Conservation (phyloP, 768 basidiomycete genomes). For the Vararia minispora region DNA sequence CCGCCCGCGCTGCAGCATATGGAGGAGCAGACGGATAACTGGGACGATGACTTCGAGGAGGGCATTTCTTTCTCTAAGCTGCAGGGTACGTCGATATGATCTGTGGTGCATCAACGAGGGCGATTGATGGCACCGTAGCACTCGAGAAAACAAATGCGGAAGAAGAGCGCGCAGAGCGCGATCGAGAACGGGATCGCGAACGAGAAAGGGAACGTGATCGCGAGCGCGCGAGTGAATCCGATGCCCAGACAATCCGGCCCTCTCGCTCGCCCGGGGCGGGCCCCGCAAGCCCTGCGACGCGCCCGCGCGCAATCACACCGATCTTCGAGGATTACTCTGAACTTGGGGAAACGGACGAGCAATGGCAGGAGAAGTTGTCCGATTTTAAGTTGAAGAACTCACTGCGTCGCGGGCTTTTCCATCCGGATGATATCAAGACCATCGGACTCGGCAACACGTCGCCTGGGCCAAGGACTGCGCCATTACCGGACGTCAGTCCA, state of each 20-base stretch:
- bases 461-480: slow-evolving; percentile 58
- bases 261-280: slow-evolving; percentile 44
- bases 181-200: slow-evolving; percentile 30
- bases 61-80: slow-evolving; percentile 83
- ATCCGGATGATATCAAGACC: slow-evolving; percentile 83
- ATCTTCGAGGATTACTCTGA: slow-evolving; percentile 92
- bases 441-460: slow-evolving; percentile 40
- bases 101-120: no score
- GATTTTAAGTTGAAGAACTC: slow-evolving; percentile 81
- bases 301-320: slow-evolving; percentile 46
- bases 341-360: slow-evolving; percentile 63
- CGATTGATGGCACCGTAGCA: slow-evolving; percentile 24
- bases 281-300: slow-evolving; percentile 36
- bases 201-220: slow-evolving; percentile 13
- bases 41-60: slow-evolving; percentile 98
- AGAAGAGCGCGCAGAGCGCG: slow-evolving; percentile 42
- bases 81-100: slow-evolving; percentile 36
- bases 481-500: slow-evolving; percentile 37
- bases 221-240: no score
- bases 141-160: slow-evolving; percentile 49
- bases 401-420: slow-evolving; percentile 65
- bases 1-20: slow-evolving; percentile 59
- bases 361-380: slow-evolving; percentile 67
- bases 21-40: slow-evolving; percentile 88
- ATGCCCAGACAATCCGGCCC: slow-evolving; percentile 72